Evolutionary conservation across 352 stramenopile genomes (phyloP).

Genomic region (Pythium dissotocum): DNA sequence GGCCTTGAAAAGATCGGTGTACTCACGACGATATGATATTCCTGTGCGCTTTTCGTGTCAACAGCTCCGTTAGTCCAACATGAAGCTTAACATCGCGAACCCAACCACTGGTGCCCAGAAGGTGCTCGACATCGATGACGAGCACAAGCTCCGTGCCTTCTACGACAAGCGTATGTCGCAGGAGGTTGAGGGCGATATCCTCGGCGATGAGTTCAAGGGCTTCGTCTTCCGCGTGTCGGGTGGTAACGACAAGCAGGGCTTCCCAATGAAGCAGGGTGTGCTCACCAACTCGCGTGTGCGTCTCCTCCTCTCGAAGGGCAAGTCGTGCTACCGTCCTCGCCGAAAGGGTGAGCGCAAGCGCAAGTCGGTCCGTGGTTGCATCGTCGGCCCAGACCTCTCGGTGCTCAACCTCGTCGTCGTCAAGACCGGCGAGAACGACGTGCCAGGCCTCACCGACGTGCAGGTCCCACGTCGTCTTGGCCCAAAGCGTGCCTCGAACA

Average conservation of each 20-base stretch:
- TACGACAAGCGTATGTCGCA: constrained; percentile 99
- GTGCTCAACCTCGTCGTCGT: constrained; percentile 99
- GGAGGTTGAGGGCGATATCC: constrained; percentile 97
- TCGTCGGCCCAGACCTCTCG: constrained; percentile 98
- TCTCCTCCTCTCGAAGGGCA: constrained; percentile 97
- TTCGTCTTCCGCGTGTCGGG: constrained; percentile 99
- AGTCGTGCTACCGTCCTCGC: constrained; percentile 96
- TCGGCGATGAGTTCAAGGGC: constrained; percentile 99
- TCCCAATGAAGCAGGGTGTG: constrained; percentile 99
- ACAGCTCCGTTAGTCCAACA: constrained; percentile 42
- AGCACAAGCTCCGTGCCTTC: constrained; percentile 98
- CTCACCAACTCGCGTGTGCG: constrained; percentile 98
- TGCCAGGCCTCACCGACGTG: constrained; percentile 97
- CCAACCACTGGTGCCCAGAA: constrained; percentile 98
- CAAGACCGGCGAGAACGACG: constrained; percentile 95
- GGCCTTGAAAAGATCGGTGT: background rate
- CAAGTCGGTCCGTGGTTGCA: constrained; percentile 99
- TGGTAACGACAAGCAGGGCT: constrained; percentile 99
- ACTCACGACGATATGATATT: constrained; percentile 17
- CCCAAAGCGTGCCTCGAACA: constrained; percentile 99
- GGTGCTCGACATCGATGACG: constrained; percentile 99
- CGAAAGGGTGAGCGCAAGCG: constrained; percentile 97
- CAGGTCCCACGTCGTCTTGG: constrained; percentile 96
- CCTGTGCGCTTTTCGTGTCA: background rate
- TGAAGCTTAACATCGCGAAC: constrained; percentile 99